Evolutionary conservation across 805 yeast genomes (phyloP).

Genomic region (Yamadazyma endophytica): DNA sequence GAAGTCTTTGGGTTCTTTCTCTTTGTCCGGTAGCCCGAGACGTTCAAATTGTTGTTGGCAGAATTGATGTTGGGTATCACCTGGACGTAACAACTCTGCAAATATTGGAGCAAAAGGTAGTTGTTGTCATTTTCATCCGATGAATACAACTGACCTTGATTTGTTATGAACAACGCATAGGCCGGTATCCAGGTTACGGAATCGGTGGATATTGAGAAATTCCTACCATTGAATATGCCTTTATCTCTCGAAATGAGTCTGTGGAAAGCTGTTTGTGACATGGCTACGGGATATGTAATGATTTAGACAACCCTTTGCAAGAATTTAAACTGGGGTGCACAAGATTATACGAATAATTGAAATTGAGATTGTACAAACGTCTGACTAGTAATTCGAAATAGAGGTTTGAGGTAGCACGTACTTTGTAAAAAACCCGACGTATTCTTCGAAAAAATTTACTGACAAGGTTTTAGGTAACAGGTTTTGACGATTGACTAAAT

Average conservation of each 20-base stretch:
- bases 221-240: slow-evolving; percentile 29
- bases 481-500: no score
- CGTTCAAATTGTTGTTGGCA: slow-evolving; percentile 1
- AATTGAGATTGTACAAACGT: no score
- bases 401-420: no score
- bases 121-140: slow-evolving; percentile 26
- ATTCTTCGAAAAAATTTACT: no score
- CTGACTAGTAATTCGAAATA: no score
- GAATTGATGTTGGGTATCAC: slow-evolving; percentile 22
- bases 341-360: no score
- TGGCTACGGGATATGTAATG: slow-evolving; percentile 12
- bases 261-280: slow-evolving; percentile 22
- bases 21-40: slow-evolving; percentile 1
- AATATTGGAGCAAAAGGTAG: slow-evolving; percentile 26
- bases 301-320: no score
- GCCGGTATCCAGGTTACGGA: slow-evolving; percentile 31
- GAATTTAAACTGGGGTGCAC: no score
- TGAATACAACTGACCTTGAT: slow-evolving; percentile 30
- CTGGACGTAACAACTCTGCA: slow-evolving; percentile 39
- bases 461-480: no score
- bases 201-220: slow-evolving; percentile 35
- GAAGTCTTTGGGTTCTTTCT: slow-evolving; percentile 4
- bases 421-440: no score
- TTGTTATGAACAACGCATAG: slow-evolving; percentile 24
- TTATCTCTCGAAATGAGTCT: slow-evolving; percentile 27